Conservation (phyloP, 345 rosid species). For the Hibiscus tridactylites region DNA sequence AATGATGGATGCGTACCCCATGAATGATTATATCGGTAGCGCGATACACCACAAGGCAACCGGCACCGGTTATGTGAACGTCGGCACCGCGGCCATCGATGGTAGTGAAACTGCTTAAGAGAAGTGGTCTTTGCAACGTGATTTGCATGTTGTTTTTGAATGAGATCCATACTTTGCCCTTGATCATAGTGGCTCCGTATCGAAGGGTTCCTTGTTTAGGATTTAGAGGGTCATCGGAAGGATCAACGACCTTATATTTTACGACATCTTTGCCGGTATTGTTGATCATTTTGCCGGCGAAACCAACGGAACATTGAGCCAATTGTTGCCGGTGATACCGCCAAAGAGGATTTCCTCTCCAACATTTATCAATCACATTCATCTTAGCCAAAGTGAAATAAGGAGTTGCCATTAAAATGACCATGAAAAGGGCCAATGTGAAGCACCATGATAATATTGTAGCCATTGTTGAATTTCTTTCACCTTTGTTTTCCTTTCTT, state of each 20-base stretch:
- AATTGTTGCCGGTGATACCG: constrained; percentile 35
- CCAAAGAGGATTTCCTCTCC: constrained; percentile 50
- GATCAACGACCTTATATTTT: constrained; percentile 49
- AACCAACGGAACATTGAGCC: constrained; percentile 55
- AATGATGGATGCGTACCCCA: constrained; percentile 58
- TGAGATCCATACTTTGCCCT: constrained; percentile 61
- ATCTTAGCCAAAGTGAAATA: constrained; percentile 14
- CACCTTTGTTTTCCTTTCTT: background rate
- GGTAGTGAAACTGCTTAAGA: constrained; percentile 58
- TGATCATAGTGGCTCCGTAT: constrained; percentile 49
- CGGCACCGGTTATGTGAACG: constrained; percentile 46
- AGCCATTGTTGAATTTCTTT: background rate
- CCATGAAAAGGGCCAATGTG: constrained; percentile 11
- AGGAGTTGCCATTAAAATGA: constrained; percentile 2
- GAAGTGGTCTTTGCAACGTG: constrained; percentile 44
- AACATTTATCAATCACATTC: constrained; percentile 71
- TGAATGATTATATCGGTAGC: constrained; percentile 69
- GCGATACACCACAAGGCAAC: constrained; percentile 46
- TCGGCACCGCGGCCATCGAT: constrained; percentile 64
- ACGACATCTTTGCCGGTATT: constrained; percentile 42
- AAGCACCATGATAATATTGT: constrained; percentile 4
- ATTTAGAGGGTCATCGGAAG: constrained; percentile 50
- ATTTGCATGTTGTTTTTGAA: constrained; percentile 56
- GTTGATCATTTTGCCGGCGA: constrained; percentile 52
- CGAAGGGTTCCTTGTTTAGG: constrained; percentile 66